These are phyloP conservation scores for Thymus quinquecostatus DNA, from an alignment of 257 asterid genomes.

Conservation along the genomic window DNA sequence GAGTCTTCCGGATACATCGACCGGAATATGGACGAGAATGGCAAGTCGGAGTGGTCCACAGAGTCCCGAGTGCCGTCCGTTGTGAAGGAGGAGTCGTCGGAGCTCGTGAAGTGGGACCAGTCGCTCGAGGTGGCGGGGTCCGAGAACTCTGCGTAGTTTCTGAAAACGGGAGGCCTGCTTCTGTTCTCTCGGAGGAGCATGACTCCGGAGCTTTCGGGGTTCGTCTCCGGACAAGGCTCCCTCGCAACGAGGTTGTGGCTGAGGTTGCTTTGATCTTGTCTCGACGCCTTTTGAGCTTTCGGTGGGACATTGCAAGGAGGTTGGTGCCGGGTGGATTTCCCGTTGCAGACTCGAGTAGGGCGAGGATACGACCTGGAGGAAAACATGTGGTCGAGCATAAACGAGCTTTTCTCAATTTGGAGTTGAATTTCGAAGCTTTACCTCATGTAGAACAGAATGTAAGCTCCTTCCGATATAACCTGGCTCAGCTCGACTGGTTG, in stretches of 20 bases:
- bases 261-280: slow-evolving; percentile 37
- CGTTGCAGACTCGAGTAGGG: slow-evolving; percentile 33
- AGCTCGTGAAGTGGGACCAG: slow-evolving; percentile 75
- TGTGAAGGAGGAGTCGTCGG: slow-evolving; percentile 83
- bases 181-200: slow-evolving; percentile 41
- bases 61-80: slow-evolving; percentile 89
- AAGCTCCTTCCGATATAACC: slow-evolving; percentile 88
- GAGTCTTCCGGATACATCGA: slow-evolving; percentile 45
- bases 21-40: slow-evolving; percentile 58
- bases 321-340: slow-evolving; percentile 43
- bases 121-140: slow-evolving; percentile 63
- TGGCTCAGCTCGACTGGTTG: slow-evolving; percentile 64
- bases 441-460: slow-evolving; percentile 89
- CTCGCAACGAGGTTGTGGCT: slow-evolving; percentile 19
- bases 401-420: background rate
- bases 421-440: slow-evolving; percentile 26
- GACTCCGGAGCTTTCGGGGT: slow-evolving; percentile 28
- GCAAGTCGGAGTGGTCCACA: slow-evolving; percentile 51
- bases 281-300: slow-evolving; percentile 44
- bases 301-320: slow-evolving; percentile 31
- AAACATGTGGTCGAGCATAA: background rate
- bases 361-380: slow-evolving; percentile 67
- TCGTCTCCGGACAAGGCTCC: slow-evolving; percentile 31
- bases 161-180: slow-evolving; percentile 36
- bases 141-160: slow-evolving; percentile 47